Conservation (phyloP, 192 early-diverging fungal genomes). For the Funneliformis mosseae region DNA sequence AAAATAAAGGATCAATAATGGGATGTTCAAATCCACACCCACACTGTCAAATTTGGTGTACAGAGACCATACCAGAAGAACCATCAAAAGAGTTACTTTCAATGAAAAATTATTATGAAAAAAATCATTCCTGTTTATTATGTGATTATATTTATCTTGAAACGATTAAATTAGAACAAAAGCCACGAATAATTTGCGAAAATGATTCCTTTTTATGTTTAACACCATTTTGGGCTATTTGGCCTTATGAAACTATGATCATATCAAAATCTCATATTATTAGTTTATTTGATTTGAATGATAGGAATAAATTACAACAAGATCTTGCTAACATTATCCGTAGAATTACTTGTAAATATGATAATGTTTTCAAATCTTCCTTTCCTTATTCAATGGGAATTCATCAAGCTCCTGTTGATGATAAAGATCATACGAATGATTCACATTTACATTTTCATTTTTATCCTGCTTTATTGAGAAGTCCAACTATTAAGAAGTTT, state of each 20-base stretch:
- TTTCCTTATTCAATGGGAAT: slow-evolving; percentile 99
- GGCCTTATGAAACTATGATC: slow-evolving; percentile 96
- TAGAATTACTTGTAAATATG: slow-evolving; percentile 82
- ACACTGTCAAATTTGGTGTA: slow-evolving; percentile 94
- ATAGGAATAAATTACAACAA: not conserved
- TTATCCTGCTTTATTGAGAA: slow-evolving; percentile 92
- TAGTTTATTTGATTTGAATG: slow-evolving; percentile 53
- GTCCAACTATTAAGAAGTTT: slow-evolving; percentile 91
- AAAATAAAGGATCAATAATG: slow-evolving; percentile 97
- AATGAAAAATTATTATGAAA: slow-evolving; percentile 61
- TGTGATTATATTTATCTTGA: slow-evolving; percentile 81
- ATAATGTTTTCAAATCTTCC: slow-evolving; percentile 86
- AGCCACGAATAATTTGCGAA: slow-evolving; percentile 73
- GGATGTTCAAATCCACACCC: slow-evolving; percentile 98
- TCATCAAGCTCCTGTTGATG: slow-evolving; percentile 80
- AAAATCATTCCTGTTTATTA: slow-evolving; percentile 67
- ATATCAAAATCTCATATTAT: slow-evolving; percentile 67
- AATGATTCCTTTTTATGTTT: slow-evolving; percentile 81
- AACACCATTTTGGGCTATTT: slow-evolving; percentile 96
- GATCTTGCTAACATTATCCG: slow-evolving; percentile 80
- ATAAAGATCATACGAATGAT: slow-evolving; percentile 48
- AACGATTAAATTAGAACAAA: slow-evolving; percentile 42
- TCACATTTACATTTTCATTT: slow-evolving; percentile 92
- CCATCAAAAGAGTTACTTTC: slow-evolving; percentile 69
- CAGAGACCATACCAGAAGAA: slow-evolving; percentile 82